Evolutionary conservation across 345 rosid species (phyloP), one percentile per base, ranked within the genome.

Genomic region (Camelina hispida): DNA sequence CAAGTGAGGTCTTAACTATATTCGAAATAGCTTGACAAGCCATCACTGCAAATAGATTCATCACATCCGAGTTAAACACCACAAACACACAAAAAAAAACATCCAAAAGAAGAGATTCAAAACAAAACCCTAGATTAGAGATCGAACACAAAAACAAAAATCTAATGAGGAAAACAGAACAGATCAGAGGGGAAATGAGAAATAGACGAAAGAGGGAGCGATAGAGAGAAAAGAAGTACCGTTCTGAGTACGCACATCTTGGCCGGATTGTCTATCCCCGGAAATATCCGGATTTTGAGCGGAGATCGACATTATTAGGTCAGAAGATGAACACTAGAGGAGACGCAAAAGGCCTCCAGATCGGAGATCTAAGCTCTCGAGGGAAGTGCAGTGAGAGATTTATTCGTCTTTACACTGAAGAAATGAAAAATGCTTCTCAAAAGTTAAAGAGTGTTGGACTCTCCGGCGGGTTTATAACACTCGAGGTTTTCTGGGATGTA

Each of bases 11-110:
- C 82, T 93, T 96, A 32, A 96, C 97, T 14, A 96, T 96, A 75
- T 96, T 96, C 5, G 98, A 91, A 50, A 96, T 86, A 22, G 98
- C 98, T 88, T 93, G 98, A 71, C 98, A 93, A 38, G 98, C 87
- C 91, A 96, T 59, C 80, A 90, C 98, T 93, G 68, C n/a, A 61
- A 7, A 71, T 0, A 55, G 7, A 70, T 4, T 46, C 30, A 72
- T 16, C 57, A 35, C 30, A 57, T 25, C 18, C 35, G 7, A 38
- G 66, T 70, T 55, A 57, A 32, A 15, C 9, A 50, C 9, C 50
- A 62, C 17, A 0, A 4, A 28, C 30, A 28, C 4, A 28, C 5
- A 28, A 28, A 28, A 4, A 4, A 43, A n/a, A 20, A 14, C 66
- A 16, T 53, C 57, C 46, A 25, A 61, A n/a, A 35, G 11, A 17